These are phyloP conservation scores for Clarireedia hainanense DNA, from an alignment of 2,329 filamentous ascomycete genomes.

Conservation along the genomic window DNA sequence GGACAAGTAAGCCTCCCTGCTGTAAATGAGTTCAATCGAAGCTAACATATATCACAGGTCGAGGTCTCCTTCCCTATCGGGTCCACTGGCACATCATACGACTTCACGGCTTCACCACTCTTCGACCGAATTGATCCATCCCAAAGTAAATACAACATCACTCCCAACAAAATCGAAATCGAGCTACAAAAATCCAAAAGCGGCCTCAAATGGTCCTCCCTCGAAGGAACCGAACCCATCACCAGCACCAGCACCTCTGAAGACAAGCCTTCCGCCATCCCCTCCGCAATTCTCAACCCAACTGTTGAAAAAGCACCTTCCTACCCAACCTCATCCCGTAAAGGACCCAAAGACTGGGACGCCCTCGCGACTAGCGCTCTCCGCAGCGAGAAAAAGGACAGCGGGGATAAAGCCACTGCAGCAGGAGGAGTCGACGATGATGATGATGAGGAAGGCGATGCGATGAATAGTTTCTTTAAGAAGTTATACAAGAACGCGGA, in stretches of 20 bases:
- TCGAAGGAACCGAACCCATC: conserved; percentile 23
- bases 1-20: conserved; percentile 13
- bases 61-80: conserved; percentile 51
- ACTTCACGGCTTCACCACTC: conserved; percentile 58
- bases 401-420: conserved; percentile 11
- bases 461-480: conserved; percentile 82
- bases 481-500: conserved; percentile 71
- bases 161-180: conserved; percentile 74
- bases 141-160: conserved; percentile 55
- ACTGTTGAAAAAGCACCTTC: conserved; percentile 38
- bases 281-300: conserved; percentile 16
- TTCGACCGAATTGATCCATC: conserved; percentile 56
- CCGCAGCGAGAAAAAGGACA: conserved; percentile 18
- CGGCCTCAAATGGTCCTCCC: conserved; percentile 33
- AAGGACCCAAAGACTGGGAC: conserved; percentile 89
- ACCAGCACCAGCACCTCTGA: background rate
- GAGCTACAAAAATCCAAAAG: conserved; percentile 57
- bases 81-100: conserved; percentile 42
- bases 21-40: background rate
- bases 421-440: conserved; percentile 40
- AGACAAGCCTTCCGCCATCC: background rate
- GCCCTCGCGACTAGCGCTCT: conserved; percentile 43
- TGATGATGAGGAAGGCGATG: conserved; percentile 50
- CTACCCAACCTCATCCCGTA: conserved; percentile 82
- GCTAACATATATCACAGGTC: conserved; percentile 32